A percentile compares a stretch with the other conserved stretches of the same genome.
These are phyloP conservation scores for Carex myosuroides DNA, from an alignment of 176 grass and related monocot species.

Conservation along the genomic window DNA sequence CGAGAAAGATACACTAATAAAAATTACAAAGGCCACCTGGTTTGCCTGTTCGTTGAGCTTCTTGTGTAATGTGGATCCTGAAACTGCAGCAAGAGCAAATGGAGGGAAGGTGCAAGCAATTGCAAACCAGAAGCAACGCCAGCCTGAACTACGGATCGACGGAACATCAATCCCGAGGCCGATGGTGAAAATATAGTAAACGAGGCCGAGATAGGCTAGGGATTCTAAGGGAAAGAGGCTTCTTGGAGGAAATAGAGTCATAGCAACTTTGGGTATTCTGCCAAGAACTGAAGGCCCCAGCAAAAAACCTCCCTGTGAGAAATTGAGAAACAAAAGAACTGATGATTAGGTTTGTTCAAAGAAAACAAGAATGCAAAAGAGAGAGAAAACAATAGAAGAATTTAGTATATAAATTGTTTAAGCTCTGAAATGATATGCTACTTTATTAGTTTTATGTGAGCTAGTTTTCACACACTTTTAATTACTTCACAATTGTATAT, in stretches of 20 bases:
- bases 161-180: constrained; percentile 56
- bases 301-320: constrained; percentile 34
- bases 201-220: constrained; percentile 54
- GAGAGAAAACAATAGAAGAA: background rate
- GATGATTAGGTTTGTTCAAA: background rate
- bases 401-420: background rate
- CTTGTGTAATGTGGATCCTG: constrained; percentile 10
- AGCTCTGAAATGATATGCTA: background rate
- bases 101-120: constrained; percentile 37
- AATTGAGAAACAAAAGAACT: background rate
- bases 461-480: background rate
- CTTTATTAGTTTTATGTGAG: background rate
- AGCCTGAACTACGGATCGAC: constrained; percentile 18
- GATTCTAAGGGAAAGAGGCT: constrained; percentile 62
- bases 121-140: constrained; percentile 46
- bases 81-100: constrained; percentile 33
- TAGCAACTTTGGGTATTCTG: constrained; percentile 25
- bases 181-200: constrained; percentile 61
- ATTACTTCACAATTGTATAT: no score
- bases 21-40: constrained; percentile 37
- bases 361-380: background rate
- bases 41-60: background rate
- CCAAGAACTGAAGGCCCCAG: constrained; percentile 62
- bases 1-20: constrained; percentile 51
- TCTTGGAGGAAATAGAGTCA: constrained; percentile 36